Evolutionary conservation across 1,284 basidiomycete genomes (phyloP).

Genomic region (Caloboletus firmus): DNA sequence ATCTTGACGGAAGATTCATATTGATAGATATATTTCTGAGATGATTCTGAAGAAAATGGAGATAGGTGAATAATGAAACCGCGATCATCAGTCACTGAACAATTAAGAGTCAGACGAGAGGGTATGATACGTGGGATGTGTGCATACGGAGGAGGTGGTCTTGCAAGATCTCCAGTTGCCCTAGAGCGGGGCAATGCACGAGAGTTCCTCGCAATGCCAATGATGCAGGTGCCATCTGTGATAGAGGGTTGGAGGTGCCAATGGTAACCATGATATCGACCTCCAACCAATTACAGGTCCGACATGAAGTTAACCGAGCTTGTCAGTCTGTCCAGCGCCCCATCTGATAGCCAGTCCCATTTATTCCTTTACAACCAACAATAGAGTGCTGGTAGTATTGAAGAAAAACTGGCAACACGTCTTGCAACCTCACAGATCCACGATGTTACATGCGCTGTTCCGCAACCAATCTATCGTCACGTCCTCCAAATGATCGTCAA

Average conservation of each 20-base stretch:
- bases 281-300: neutral
- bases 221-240: constrained; percentile 8
- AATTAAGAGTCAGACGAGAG: constrained; percentile 6
- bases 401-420: neutral
- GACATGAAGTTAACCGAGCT: neutral
- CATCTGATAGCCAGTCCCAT: neutral
- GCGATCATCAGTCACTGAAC: constrained; percentile 47
- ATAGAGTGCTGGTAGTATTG: neutral
- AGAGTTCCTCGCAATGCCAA: constrained; percentile 50
- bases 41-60: constrained; percentile 35
- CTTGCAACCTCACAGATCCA: constrained; percentile 14
- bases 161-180: constrained; percentile 51
- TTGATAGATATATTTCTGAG: constrained; percentile 36
- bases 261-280: neutral
- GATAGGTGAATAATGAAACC: constrained; percentile 59
- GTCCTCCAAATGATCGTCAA: constrained; percentile 77
- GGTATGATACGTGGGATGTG: neutral
- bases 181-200: constrained; percentile 53
- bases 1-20: constrained; percentile 27
- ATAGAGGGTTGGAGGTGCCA: too few species aligned
- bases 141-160: constrained; percentile 58
- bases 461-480: constrained; percentile 66
- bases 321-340: too few species aligned
- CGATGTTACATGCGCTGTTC: constrained; percentile 48
- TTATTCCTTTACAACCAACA: neutral